These are phyloP conservation scores for Calonectria leucothoes DNA, from an alignment of 2,329 filamentous ascomycete genomes.

Conservation along the genomic window DNA sequence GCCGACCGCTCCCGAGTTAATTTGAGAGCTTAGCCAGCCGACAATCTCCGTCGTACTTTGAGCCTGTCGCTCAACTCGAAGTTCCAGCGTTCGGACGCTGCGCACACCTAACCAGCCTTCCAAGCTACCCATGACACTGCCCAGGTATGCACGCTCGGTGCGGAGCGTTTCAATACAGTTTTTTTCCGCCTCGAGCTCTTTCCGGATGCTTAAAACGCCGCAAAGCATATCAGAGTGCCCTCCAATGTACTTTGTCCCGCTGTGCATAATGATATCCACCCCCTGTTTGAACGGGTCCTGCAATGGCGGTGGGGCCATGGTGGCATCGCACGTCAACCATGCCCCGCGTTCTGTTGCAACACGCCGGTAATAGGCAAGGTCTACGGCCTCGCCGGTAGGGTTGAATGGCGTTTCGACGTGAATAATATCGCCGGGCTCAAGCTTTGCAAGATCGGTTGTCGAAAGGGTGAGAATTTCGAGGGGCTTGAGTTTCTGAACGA, in stretches of 20 bases:
- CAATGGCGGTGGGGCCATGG: conserved; percentile 88
- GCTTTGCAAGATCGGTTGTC: conserved; percentile 48
- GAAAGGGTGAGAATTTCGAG: neutral
- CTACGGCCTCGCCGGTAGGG: neutral
- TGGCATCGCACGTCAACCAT: conserved; percentile 83
- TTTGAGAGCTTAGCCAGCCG: conserved; percentile 59
- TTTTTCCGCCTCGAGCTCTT: conserved; percentile 47
- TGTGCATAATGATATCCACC: conserved; percentile 89
- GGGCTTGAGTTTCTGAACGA: neutral
- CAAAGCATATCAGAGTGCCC: conserved; percentile 93
- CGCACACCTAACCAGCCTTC: conserved; percentile 83
- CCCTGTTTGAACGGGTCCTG: conserved; percentile 85
- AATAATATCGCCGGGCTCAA: conserved; percentile 50
- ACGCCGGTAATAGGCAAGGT: conserved; percentile 57
- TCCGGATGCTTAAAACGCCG: conserved; percentile 77
- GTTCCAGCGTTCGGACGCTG: conserved; percentile 84
- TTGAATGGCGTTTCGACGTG: conserved; percentile 10
- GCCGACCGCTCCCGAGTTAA: conserved; percentile 63
- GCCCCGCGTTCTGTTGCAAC: conserved; percentile 79
- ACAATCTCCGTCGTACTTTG: conserved; percentile 77
- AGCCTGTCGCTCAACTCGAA: conserved; percentile 84
- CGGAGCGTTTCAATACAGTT: conserved; percentile 70
- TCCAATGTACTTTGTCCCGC: conserved; percentile 92
- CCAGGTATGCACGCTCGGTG: conserved; percentile 78
- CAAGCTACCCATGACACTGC: conserved; percentile 84